Evolutionary conservation across 2,329 filamentous ascomycete species (phyloP).

Genomic region (Botrytis squamosa): DNA sequence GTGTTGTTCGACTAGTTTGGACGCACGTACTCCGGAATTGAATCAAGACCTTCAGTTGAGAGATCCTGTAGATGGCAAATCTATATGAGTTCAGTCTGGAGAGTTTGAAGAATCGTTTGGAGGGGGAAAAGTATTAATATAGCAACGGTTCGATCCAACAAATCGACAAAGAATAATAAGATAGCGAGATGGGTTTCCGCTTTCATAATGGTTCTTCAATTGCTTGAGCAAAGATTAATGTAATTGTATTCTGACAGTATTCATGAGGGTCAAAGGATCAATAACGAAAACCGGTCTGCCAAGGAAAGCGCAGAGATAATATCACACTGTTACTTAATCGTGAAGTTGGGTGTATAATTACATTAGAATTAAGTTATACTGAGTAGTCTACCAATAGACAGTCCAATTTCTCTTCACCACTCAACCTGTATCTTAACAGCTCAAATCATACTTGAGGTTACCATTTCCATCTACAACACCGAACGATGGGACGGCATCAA

Average conservation of each 20-base stretch:
- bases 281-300: not conserved
- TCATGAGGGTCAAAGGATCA: not conserved
- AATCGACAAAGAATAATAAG: not conserved
- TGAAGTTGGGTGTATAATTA: not conserved
- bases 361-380: conserved; percentile 11
- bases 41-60: not conserved
- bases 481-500: conserved; percentile 43
- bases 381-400: not conserved
- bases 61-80: fast-evolving
- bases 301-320: not conserved
- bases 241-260: not conserved
- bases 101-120: not conserved
- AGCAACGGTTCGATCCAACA: not conserved
- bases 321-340: not conserved
- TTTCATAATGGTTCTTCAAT: not conserved
- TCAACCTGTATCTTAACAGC: conserved; percentile 24
- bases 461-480: conserved; percentile 41
- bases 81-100: not conserved
- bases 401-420: not conserved
- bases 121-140: not conserved
- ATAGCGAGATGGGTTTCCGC: not conserved
- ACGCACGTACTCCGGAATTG: not conserved
- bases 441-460: conserved; percentile 33
- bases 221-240: not conserved
- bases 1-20: not conserved